Percentiles rank a stretch among this genome's conserved stretches.
Evolutionary conservation across 1,284 basidiomycete genomes (phyloP).

Genomic region (Chalciporus sp.): DNA sequence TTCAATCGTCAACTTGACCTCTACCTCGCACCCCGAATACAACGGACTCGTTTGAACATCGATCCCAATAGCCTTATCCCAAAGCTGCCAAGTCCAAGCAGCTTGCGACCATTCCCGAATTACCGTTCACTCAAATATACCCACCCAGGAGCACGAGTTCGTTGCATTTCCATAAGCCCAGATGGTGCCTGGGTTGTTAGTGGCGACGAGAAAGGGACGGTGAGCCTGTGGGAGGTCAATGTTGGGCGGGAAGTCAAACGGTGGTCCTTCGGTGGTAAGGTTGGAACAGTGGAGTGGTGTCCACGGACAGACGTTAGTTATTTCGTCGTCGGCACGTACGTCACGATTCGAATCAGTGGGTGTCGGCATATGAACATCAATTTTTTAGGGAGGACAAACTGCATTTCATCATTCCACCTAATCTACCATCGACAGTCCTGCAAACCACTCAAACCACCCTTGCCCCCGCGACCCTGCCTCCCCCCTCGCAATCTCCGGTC

Average conservation of each 20-base stretch:
- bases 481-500: conserved; percentile 61
- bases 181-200: conserved; percentile 91
- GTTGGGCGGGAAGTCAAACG: conserved; percentile 89
- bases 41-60: conserved; percentile 85
- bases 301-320: conserved; percentile 84
- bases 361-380: conserved; percentile 16
- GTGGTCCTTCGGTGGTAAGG: conserved; percentile 83
- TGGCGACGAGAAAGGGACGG: conserved; percentile 88
- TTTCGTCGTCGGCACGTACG: conserved; percentile 83
- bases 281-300: conserved; percentile 93
- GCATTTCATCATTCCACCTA: conserved; percentile 83
- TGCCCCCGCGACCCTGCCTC: conserved; percentile 63
- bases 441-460: conserved; percentile 68
- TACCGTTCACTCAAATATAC: conserved; percentile 76
- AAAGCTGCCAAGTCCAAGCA: conserved; percentile 92
- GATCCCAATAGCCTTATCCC: conserved; percentile 92
- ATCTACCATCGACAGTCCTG: conserved; percentile 61
- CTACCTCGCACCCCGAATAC: conserved; percentile 94
- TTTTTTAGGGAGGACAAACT: conserved; percentile 73
- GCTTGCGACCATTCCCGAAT: conserved; percentile 93
- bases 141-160: conserved; percentile 73
- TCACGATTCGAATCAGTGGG: conserved; percentile 23
- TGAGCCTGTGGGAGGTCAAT: conserved; percentile 93
- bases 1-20: conserved; percentile 96
- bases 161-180: conserved; percentile 83